Evolutionary conservation across 805 yeast species (phyloP).

Genomic region (Novakomyces olei): DNA sequence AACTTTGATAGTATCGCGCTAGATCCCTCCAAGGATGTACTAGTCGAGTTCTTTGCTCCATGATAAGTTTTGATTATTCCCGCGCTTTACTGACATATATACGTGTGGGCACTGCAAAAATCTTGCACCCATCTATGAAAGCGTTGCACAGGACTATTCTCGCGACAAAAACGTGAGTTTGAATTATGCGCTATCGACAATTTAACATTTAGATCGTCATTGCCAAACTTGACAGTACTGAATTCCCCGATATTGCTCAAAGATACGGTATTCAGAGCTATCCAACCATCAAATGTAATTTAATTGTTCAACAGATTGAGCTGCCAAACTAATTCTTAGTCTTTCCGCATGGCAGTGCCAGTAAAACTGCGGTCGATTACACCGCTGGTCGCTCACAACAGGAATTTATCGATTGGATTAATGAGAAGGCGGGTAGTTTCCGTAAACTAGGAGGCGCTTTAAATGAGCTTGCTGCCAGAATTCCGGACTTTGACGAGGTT

Average conservation of each 20-base stretch:
- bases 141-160: conserved; percentile 38
- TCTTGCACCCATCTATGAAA: conserved; percentile 64
- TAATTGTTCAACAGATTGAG: too few species aligned
- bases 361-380: conserved; percentile 37
- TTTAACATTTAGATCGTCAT: conserved; percentile 41
- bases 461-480: conserved; percentile 20
- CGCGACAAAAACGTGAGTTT: too few species aligned
- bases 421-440: conserved; percentile 25
- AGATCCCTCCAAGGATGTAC: conserved; percentile 31
- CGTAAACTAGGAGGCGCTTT: conserved; percentile 24
- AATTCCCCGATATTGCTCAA: conserved; percentile 52
- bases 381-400: conserved; percentile 51
- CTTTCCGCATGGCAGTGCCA: conserved; percentile 67
- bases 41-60: conserved; percentile 51
- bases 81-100: too few species aligned
- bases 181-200: too few species aligned
- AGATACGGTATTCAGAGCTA: conserved; percentile 38
- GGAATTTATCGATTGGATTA: conserved; percentile 42
- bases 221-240: conserved; percentile 70
- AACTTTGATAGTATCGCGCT: not conserved
- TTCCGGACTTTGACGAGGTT: conserved; percentile 16
- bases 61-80: too few species aligned
- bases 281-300: conserved; percentile 77
- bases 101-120: conserved; percentile 94
- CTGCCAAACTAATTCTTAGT: too few species aligned